Base-by-base conservation (phyloP, 768 basidiomycete genomes). In the Podaxis rugospora region DNA sequence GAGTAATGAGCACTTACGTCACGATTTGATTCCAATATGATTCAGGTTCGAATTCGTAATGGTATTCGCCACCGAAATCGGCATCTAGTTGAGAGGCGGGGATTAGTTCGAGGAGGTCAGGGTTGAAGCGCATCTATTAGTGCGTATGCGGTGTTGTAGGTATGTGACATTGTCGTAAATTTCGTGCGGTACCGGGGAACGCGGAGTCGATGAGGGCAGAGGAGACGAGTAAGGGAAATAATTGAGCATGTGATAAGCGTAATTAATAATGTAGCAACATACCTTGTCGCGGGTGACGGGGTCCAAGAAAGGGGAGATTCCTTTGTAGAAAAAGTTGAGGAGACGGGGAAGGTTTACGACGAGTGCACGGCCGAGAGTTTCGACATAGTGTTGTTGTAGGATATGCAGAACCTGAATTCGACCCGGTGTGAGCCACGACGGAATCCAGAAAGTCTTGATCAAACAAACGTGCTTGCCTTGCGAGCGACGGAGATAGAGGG, bases 251-350 rank as follows among this genome's bases (percentile, higher is more conserved):
- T 10, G 25, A 23, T 49, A 49, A 4, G 10, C 21, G 21, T 23
- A 49, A 23, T 18, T 49, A 27, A 27, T 28, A 53, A 32, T 51
- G 36, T 54, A 16, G 35, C 10, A 27, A 13, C 14, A 3, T 25
- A 89, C 90, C 85, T 95, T 95, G 68, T 93, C 92, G 47, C 90
- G 80, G 0, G 93, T 95, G 32, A 93, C 85, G 5, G 93, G 93
- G 69, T 95, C 93, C 53, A 95, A 70, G 76, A 95, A 93, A 0
- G 93, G 92, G 7, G 87, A 75, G 64, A 95, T 93, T 46, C 87
- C 91, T 67, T 89, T 94, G 72, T 87, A 89, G 75, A 91, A 89
- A 74, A 90, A 89, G 67, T 71, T 85, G 51, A 90, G 80, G 10
- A 93, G 78, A 64, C 80, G 72, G 3, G 93, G 92, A 27, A 93